Evolutionary conservation across 257 asterid species (phyloP).

Genomic region (Linaria vulgaris): DNA sequence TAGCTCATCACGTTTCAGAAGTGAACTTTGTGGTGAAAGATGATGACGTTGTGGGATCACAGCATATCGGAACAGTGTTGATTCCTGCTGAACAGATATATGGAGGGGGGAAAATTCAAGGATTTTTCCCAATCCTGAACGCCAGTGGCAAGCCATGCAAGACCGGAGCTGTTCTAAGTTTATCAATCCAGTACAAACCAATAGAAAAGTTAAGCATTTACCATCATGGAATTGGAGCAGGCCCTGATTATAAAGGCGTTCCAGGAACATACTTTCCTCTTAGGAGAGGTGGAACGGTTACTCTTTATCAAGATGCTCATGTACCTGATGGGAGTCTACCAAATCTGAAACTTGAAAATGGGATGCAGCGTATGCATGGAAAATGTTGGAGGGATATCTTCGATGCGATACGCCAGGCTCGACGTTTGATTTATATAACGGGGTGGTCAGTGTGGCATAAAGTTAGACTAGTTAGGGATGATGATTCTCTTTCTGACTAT

Average conservation of each 20-base stretch:
- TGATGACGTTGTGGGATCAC: conserved; percentile 85
- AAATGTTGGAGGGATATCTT: conserved; percentile 92
- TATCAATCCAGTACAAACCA: conserved; percentile 69
- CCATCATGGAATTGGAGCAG: conserved; percentile 85
- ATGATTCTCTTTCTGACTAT: conserved; percentile 43
- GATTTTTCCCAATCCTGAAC: conserved; percentile 72
- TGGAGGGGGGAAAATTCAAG: conserved; percentile 67
- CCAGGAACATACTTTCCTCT: conserved; percentile 94
- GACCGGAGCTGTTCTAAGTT: conserved; percentile 77
- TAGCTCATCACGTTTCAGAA: conserved; percentile 86
- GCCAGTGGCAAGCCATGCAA: conserved; percentile 79
- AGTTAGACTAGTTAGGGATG: conserved; percentile 88
- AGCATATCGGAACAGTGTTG: conserved; percentile 81
- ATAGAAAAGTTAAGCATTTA: conserved; percentile 70
- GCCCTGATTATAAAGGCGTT: conserved; percentile 81
- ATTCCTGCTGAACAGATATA: conserved; percentile 80
- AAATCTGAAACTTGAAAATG: conserved; percentile 64
- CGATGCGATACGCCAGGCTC: conserved; percentile 79
- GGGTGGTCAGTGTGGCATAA: conserved; percentile 99
- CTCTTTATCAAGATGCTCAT: conserved; percentile 97
- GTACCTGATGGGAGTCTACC: conserved; percentile 87
- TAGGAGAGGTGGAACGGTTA: conserved; percentile 85
- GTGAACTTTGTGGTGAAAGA: conserved; percentile 88
- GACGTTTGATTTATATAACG: conserved; percentile 78
- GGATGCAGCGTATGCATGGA: conserved; percentile 76